These are phyloP conservation scores for Styphnolobium japonicum DNA, from an alignment of 306 rosid genomes.

Conservation along the genomic window DNA sequence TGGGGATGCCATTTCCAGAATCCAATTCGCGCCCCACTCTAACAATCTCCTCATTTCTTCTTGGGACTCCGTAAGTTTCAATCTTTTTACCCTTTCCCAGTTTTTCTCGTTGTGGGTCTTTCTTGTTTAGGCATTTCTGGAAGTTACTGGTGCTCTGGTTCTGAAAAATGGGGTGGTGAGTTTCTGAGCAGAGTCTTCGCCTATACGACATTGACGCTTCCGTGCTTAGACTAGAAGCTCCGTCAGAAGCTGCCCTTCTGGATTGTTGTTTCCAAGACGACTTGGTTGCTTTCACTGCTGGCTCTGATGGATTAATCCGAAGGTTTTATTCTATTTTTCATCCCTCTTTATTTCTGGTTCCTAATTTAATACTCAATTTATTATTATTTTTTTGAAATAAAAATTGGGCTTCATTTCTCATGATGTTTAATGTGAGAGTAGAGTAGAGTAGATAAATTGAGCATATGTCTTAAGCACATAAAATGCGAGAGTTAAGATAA, in stretches of 20 bases:
- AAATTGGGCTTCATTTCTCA: background rate
- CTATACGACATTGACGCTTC: conserved; percentile 63
- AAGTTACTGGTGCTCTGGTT: background rate
- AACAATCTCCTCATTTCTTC: conserved; percentile 77
- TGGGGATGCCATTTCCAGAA: conserved; percentile 55
- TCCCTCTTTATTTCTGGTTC: background rate
- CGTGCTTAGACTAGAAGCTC: conserved; percentile 46
- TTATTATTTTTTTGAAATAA: too few species aligned
- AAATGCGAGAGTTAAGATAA: too few species aligned
- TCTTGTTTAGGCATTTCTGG: background rate
- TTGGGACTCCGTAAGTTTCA: conserved; percentile 70
- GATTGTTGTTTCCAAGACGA: conserved; percentile 76
- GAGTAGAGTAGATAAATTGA: background rate
- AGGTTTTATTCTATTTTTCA: conserved; percentile 37
- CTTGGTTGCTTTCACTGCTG: conserved; percentile 51
- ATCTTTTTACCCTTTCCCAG: background rate
- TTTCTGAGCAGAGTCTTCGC: conserved; percentile 55
- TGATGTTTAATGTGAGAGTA: too few species aligned
- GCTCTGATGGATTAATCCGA: conserved; percentile 64
- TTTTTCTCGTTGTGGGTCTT: background rate
- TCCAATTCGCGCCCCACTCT: conserved; percentile 57
- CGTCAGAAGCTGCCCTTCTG: conserved; percentile 58
- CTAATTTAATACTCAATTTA: background rate
- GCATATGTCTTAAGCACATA: background rate
- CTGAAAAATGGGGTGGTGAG: background rate